These are phyloP conservation scores for Ceratocystis papillata DNA, from an alignment of 2,329 filamentous ascomycete species.

Conservation along the genomic window DNA sequence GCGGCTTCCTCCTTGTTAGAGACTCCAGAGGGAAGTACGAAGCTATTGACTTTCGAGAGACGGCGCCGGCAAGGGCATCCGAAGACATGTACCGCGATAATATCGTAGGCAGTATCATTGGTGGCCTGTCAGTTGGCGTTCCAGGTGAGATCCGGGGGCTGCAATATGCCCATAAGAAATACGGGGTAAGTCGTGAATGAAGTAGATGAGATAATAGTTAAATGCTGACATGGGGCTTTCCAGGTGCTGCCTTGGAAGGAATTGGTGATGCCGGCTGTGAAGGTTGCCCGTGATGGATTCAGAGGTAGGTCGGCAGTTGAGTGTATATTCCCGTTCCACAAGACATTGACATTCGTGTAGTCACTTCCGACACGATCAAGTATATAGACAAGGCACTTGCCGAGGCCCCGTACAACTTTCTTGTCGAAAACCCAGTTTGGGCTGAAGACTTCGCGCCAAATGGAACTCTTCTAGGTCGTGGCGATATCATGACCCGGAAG, in stretches of 20 bases:
- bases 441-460: slow-evolving; percentile 81
- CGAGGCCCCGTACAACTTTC: slow-evolving; percentile 44
- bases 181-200: slow-evolving; percentile 40
- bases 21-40: slow-evolving; percentile 65
- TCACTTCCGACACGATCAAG: slow-evolving; percentile 61
- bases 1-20: slow-evolving; percentile 79
- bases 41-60: slow-evolving; percentile 80
- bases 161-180: slow-evolving; percentile 63
- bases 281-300: slow-evolving; percentile 65
- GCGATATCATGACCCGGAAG: slow-evolving; percentile 68
- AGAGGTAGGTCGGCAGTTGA: slow-evolving; percentile 30
- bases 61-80: slow-evolving; percentile 68
- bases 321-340: no score
- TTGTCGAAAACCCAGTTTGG: slow-evolving; percentile 66
- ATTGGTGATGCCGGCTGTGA: slow-evolving; percentile 63
- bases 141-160: slow-evolving; percentile 70
- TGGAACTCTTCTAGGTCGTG: slow-evolving; percentile 58
- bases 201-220: background rate
- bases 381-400: slow-evolving; percentile 49
- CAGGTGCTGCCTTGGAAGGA: slow-evolving; percentile 51
- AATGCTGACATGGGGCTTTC: slow-evolving; percentile 1
- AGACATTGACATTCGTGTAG: slow-evolving; percentile 30
- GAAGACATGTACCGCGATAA: slow-evolving; percentile 79
- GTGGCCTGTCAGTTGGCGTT: slow-evolving; percentile 61
- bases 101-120: slow-evolving; percentile 52